Evolutionary conservation across 2,329 filamentous ascomycete species (phyloP).

Genomic region (Sporothrix protearum): DNA sequence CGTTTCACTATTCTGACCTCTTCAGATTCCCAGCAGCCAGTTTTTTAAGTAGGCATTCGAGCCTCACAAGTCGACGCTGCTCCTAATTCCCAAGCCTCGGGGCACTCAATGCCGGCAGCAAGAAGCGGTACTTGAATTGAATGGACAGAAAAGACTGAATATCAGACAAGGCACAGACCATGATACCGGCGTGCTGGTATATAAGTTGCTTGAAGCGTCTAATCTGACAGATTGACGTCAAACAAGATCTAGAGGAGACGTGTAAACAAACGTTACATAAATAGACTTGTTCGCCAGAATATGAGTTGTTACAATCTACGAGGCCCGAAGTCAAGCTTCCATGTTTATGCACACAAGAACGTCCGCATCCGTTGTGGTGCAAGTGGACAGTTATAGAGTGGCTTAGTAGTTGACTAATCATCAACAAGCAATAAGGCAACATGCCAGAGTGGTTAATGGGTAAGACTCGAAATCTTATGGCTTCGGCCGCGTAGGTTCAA

Average conservation of each 20-base stretch:
- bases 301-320: neutral
- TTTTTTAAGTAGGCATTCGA: neutral
- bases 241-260: neutral
- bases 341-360: conserved; percentile 7
- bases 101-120: neutral
- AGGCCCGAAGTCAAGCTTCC: neutral
- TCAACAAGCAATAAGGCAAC: neutral
- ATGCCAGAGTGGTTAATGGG: conserved; percentile 17
- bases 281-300: too few species aligned
- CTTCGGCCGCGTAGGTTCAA: conserved; percentile 17
- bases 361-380: neutral
- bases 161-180: conserved; percentile 7
- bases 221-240: neutral
- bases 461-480: conserved; percentile 18
- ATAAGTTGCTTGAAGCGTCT: neutral
- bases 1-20: neutral
- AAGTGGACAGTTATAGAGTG: neutral
- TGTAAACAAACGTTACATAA: neutral
- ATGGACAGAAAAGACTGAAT: neutral
- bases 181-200: neutral
- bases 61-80: neutral
- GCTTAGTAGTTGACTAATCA: neutral
- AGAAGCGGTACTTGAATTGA: neutral
- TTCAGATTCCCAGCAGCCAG: neutral
- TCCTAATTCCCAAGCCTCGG: neutral